Base-by-base conservation (phyloP, 2,329 filamentous ascomycete genomes). In the Penicillium sp. region DNA sequence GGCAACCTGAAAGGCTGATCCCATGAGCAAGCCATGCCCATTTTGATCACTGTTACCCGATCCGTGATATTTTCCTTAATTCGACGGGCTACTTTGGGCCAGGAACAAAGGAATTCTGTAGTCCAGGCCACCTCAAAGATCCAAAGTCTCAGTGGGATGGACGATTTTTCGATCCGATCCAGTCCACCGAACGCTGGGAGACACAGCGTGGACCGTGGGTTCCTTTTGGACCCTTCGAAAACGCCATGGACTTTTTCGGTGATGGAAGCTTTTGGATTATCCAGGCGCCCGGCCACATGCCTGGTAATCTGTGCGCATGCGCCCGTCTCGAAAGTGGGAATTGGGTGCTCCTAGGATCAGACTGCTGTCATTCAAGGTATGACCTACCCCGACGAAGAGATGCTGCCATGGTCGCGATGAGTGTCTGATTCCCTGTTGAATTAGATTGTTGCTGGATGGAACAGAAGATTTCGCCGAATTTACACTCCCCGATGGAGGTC, bases 271-370 rank as follows among this genome's bases (percentile, higher is more conserved):
- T 73, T 36, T 72, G 68, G 70, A 47, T 72, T 7, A 65, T 73
- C 7, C 67, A 71, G 18, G 69, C 68, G 12, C 70, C 69, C 2
- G 70, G 70, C 18, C 72, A 68, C 58, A 68, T 71, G 65, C 59
- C 69, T 37, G 64, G 72, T 12, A 71, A 75, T 65, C 57, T 81
- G 71, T 46, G 76, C 65, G 76, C 75, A 6, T 49, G 46, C 18
- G 46, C 32, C 3, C 30, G 23, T n/a, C 39, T 49, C 8, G n/a
- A 21, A 10, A 30, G 7, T 3, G 46, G 46, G 10, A 23, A 43
- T 2, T 49, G 46, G 46, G 30, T 44, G 9, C 10, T 44, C 3
- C 21, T 49, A 8, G 46, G 46, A 3, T 49, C 46, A 8, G 46
- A 49, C 3, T 49, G 46, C 21, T 49, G 39, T 27, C 46, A 49